These are phyloP conservation scores for Golubevia pallescens DNA, from an alignment of 1,284 basidiomycete species.

Conservation along the genomic window DNA sequence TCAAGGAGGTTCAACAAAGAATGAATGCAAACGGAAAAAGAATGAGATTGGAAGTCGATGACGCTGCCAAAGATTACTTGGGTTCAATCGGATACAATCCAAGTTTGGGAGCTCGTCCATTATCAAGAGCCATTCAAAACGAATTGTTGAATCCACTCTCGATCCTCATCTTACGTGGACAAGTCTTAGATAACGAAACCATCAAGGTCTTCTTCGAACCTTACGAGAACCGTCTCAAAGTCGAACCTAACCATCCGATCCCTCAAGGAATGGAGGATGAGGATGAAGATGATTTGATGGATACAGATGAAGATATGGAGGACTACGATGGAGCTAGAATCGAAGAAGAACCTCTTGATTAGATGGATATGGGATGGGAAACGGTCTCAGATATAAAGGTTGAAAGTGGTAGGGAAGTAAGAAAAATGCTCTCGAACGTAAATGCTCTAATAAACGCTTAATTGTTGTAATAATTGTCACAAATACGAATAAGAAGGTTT, in stretches of 20 bases:
- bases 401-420: too few species aligned
- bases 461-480: too few species aligned
- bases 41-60: constrained; percentile 78
- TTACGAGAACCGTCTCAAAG: constrained; percentile 78
- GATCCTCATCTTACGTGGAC: constrained; percentile 81
- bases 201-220: constrained; percentile 82
- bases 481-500: too few species aligned
- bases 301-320: constrained; percentile 70
- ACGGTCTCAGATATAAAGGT: too few species aligned
- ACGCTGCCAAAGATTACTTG: constrained; percentile 80
- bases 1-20: constrained; percentile 74
- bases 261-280: constrained; percentile 64
- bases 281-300: constrained; percentile 67
- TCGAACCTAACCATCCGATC: constrained; percentile 85
- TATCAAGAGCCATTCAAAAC: constrained; percentile 88
- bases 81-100: constrained; percentile 75
- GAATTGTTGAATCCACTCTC: constrained; percentile 93
- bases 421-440: too few species aligned
- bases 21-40: constrained; percentile 76
- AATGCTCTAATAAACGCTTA: too few species aligned
- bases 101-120: constrained; percentile 74
- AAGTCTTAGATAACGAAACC: constrained; percentile 80
- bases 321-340: constrained; percentile 71
- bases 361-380: too few species aligned
- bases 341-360: too few species aligned